Conservation (phyloP, 495 filamentous ascomycete genomes). For the Neurospora sublineolata region DNA sequence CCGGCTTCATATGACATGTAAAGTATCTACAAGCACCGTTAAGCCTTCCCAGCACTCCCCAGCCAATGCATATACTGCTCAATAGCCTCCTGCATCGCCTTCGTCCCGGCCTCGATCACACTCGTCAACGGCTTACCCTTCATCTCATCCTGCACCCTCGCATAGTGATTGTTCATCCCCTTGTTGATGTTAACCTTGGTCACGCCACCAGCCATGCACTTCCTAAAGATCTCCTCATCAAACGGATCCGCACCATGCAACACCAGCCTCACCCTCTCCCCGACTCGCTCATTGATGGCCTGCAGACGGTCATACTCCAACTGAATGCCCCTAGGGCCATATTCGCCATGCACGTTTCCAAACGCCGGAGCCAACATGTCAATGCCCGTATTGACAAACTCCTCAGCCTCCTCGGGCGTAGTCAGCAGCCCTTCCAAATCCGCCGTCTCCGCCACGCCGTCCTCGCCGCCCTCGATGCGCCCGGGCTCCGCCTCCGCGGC, state of each 20-base stretch:
- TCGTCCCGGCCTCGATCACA: slow-evolving; percentile 60
- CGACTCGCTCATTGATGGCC: slow-evolving; percentile 50
- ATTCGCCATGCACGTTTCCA: slow-evolving; percentile 78
- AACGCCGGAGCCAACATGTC: slow-evolving; percentile 78
- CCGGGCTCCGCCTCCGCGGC: slow-evolving; percentile 74
- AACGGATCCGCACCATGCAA: slow-evolving; percentile 74
- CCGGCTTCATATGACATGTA: neutral
- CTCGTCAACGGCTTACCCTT: slow-evolving; percentile 56
- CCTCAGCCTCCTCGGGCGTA: slow-evolving; percentile 62
- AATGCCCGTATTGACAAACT: slow-evolving; percentile 70
- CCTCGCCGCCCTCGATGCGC: slow-evolving; percentile 74
- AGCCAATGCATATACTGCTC: slow-evolving; percentile 66
- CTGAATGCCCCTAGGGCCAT: slow-evolving; percentile 61
- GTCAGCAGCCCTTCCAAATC: slow-evolving; percentile 66
- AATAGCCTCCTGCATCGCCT: slow-evolving; percentile 62
- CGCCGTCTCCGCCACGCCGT: slow-evolving; percentile 65
- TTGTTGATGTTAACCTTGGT: slow-evolving; percentile 78
- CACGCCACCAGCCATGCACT: slow-evolving; percentile 60
- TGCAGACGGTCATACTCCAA: slow-evolving; percentile 61
- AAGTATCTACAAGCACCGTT: neutral
- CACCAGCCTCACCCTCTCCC: slow-evolving; percentile 52
- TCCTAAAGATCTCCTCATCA: slow-evolving; percentile 51
- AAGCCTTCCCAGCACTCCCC: slow-evolving; percentile 53
- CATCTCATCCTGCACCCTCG: slow-evolving; percentile 53
- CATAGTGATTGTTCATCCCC: slow-evolving; percentile 63